Percentiles rank a stretch among this genome's conserved stretches.
These are phyloP conservation scores for Torulaspora delbrueckii DNA, from an alignment of 805 yeast genomes.

Conservation along the genomic window DNA sequence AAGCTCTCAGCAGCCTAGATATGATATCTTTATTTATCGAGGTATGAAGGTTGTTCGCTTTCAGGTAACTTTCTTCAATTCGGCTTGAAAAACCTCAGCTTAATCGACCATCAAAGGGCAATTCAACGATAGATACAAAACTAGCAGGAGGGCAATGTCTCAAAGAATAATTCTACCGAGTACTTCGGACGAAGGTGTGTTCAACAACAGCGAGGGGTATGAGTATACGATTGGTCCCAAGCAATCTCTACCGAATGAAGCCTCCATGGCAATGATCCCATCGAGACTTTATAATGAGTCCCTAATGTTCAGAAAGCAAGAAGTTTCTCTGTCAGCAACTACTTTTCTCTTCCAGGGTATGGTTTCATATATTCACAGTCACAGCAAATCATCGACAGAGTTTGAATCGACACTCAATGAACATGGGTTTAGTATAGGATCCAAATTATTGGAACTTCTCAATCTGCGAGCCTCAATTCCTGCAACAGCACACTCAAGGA, in stretches of 20 bases:
- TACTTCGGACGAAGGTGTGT: conserved; percentile 16
- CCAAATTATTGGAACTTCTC: conserved; percentile 58
- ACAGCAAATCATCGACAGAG: conserved; percentile 61
- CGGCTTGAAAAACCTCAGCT: conserved; percentile 2
- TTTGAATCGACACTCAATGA: conserved; percentile 56
- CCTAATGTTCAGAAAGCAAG: conserved; percentile 31
- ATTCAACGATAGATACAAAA: not conserved
- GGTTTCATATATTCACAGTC: conserved; percentile 55
- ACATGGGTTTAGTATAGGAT: conserved; percentile 75
- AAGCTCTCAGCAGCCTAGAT: no score
- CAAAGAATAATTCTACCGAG: conserved; percentile 28
- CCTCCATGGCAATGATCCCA: conserved; percentile 14
- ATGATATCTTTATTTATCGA: not conserved
- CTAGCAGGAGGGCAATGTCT: conserved; percentile 17
- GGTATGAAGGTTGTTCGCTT: not conserved
- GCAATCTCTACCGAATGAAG: conserved; percentile 27
- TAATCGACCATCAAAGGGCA: conserved; percentile 1
- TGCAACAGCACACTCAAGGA: conserved; percentile 16
- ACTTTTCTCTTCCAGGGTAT: conserved; percentile 70
- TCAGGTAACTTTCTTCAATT: not conserved
- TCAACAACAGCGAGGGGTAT: conserved; percentile 21
- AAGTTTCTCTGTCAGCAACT: conserved; percentile 63
- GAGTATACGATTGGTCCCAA: conserved; percentile 31
- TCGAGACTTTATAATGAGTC: conserved; percentile 28
- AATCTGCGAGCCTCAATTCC: conserved; percentile 32